Base-by-base conservation (phyloP, 2,329 filamentous ascomycete genomes). In the Tothia fuscella region DNA sequence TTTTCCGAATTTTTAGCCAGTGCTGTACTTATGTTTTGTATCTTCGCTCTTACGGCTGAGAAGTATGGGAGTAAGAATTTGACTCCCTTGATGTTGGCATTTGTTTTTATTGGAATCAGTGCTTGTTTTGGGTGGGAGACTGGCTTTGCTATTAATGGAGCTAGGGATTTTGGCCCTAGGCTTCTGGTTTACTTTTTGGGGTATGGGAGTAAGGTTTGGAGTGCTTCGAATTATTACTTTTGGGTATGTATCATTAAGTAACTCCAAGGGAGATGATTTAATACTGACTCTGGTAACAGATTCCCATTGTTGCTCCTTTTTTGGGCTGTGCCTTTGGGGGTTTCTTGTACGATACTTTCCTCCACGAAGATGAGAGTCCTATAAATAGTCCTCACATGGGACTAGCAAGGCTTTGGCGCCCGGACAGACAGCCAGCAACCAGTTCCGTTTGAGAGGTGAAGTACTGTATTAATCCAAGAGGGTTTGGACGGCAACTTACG, bases 291-390 rank as follows among this genome's bases (percentile, higher is more conserved):
- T 22, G 12, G 6, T 10, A 6, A 24, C 29, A 43, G 41, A 38
- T 43, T n/a, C 41, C 41, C 3, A 38, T 43, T 12, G 33, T 43
- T 17, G 33, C 41, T 17, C 41, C 41, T 3, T 30, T 43, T 17
- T 26, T 37, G 22, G 41, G 41, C 12, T 43, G 41, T 38, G 28
- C 25, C 10, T 43, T 38, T 21, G 41, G 41, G 13, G 41, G 32
- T 10, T 38, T 19, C 16, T 24, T 43, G 9, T 38, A 26, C 20
- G 41, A 43, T 34, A 20, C 38, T 21, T 43, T 43, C 54, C 63
- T 43, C 10, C 22, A 37, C 31, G 41, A 43, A 14, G 34, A 25
- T 10, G 41, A 43, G 14, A 43, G 22, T 2, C 39, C 39, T n/a
- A 42, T 42, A 28, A 42, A 42, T 19, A 32, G 29, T n/a, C 12